Base-by-base conservation (phyloP, 2,329 filamentous ascomycete genomes). In the Aspergillus jensenii region DNA sequence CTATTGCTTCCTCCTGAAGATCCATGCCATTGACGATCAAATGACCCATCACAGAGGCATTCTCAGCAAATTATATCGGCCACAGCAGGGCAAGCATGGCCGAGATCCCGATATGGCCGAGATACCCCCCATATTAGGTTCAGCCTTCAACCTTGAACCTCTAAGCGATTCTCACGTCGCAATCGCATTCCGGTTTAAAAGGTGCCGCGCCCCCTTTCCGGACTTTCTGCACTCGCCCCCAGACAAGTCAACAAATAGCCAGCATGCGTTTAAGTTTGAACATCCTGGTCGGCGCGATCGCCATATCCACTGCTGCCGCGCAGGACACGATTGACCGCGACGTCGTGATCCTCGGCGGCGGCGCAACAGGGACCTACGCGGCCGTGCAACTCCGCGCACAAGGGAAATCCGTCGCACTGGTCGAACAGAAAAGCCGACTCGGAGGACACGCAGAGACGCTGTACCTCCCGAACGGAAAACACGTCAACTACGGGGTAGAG, bases 401-500 rank as follows among this genome's bases (percentile, higher is more conserved):
- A 46, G 63, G 63, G 3, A 70, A 74, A 52, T 69, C 67, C 2
- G 68, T 76, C 3, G 63, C 70, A 2, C 58, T 78, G 0, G 60
- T 78, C 21, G 76, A 78, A 57, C 69, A 67, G 31, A 62, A 72
- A n/a, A 59, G 33, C n/a, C 17, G 50, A 5, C 63, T 78, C 8
- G 75, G 75, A 14, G 74, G 74, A 17, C 69, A 75, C 54, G 66
- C 67, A 12, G 66, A 71, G 15, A 71, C 67, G 8, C 71, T 71
- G 50, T 60, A 76, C 55, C 66, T 71, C 7, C 59, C 48, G 3
- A 60, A 63, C 1, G 70, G 65, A 0, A 65, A 66, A 31, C 65
- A 68, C 31, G 60, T 74, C 45, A 70, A 77, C 60, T 71, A 68
- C 33, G 68, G 74, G 15, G 67, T 75, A 1, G 62, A 65, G 21